Conservation (phyloP, 345 rosid genomes). For the Mercurialis annua region DNA sequence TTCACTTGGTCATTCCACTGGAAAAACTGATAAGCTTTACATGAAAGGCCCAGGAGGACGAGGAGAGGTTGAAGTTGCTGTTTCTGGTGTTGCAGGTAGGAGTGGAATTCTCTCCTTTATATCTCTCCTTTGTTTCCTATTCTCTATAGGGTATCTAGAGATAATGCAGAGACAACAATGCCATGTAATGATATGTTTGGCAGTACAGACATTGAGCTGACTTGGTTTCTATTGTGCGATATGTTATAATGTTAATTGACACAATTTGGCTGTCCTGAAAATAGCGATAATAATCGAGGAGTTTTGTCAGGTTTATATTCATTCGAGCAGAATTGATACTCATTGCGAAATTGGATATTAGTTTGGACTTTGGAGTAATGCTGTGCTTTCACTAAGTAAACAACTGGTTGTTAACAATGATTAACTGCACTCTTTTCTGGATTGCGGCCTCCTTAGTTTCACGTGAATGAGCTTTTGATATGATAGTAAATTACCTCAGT, state of each 20-base stretch:
- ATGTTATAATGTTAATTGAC: neutral
- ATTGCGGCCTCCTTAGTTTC: neutral
- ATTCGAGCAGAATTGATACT: neutral
- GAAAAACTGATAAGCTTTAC: slow-evolving; percentile 80
- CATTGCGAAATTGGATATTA: neutral
- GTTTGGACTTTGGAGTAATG: neutral
- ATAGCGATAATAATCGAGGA: neutral
- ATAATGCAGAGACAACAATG: neutral
- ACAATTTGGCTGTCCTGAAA: neutral
- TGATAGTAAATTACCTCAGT: neutral
- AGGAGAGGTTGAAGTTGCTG: slow-evolving; percentile 98
- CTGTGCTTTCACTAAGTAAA: neutral
- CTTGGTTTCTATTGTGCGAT: neutral
- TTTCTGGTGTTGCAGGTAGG: slow-evolving; percentile 84
- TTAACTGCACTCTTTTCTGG: neutral
- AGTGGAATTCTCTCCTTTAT: slow-evolving; percentile 1
- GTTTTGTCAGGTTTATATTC: neutral
- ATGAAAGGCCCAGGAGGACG: slow-evolving; percentile 99
- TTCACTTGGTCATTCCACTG: slow-evolving; percentile 61
- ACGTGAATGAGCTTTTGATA: neutral
- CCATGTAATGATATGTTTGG: neutral
- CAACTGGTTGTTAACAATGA: neutral
- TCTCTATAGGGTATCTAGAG: too few species aligned
- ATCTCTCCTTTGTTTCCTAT: neutral
- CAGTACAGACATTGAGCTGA: neutral